Conservation (phyloP, 345 rosid species). For the Eutrema heterophyllum region DNA sequence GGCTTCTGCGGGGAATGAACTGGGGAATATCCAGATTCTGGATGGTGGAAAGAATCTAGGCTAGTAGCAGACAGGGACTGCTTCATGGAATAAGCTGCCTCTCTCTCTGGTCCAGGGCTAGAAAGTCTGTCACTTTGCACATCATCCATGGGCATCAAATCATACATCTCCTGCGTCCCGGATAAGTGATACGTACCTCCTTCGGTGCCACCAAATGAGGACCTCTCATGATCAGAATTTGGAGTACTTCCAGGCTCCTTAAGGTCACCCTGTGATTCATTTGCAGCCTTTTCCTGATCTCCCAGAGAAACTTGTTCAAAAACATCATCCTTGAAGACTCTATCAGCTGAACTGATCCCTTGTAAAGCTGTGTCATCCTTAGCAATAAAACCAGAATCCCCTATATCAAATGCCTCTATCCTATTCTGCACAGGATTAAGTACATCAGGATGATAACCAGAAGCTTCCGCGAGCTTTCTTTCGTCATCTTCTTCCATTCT, state of each 20-base stretch:
- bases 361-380: conserved; percentile 26
- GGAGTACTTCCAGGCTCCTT: conserved; percentile 37
- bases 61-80: conserved; percentile 51
- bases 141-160: conserved; percentile 43
- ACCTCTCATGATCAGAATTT: conserved; percentile 42
- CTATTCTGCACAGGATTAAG: conserved; percentile 28
- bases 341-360: conserved; percentile 31
- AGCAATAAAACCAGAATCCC: conserved; percentile 24
- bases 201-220: conserved; percentile 33
- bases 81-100: conserved; percentile 33
- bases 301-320: conserved; percentile 81
- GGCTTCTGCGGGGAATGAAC: conserved; percentile 60
- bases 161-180: conserved; percentile 28
- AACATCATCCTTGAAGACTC: conserved; percentile 52
- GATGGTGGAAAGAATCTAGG: conserved; percentile 45
- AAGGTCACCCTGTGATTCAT: conserved; percentile 28
- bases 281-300: conserved; percentile 51
- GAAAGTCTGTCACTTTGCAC: conserved; percentile 41
- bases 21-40: conserved; percentile 45
- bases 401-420: conserved; percentile 37
- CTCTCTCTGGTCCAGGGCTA: conserved; percentile 56
- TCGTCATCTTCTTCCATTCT: conserved; percentile 77
- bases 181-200: conserved; percentile 34
- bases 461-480: conserved; percentile 41
- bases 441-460: conserved; percentile 21